Evolutionary conservation across 441 rosid species (phyloP).

Genomic region (Syzygium malaccense): DNA sequence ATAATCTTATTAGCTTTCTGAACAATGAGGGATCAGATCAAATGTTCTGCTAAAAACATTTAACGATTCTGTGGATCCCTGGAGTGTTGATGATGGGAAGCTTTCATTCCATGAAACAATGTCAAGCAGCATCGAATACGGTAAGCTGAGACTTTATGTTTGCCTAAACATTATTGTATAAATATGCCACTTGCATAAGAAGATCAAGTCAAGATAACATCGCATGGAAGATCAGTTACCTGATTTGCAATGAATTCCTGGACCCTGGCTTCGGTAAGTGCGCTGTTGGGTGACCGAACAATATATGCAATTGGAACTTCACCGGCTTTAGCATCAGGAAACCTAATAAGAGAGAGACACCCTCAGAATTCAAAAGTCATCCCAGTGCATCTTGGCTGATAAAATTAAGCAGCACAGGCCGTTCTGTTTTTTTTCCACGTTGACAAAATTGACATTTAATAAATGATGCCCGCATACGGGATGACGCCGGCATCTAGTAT

Average conservation of each 20-base stretch:
- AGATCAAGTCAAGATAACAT: background rate
- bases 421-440: background rate
- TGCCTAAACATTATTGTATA: background rate
- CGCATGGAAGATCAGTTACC: background rate
- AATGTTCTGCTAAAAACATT: background rate
- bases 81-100: background rate
- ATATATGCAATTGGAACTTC: conserved; percentile 10
- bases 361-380: background rate
- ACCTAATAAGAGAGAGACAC: background rate
- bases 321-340: conserved; percentile 8
- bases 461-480: background rate
- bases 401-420: background rate
- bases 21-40: background rate
- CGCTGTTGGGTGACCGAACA: background rate
- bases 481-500: conserved; percentile 3
- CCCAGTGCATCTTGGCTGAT: background rate
- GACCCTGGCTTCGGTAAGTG: background rate
- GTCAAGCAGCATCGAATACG: background rate
- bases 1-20: background rate
- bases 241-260: background rate
- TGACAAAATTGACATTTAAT: background rate
- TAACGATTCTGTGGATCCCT: background rate
- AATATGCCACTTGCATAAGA: background rate
- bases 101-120: background rate
- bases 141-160: background rate